Evolutionary conservation across 2,329 filamentous ascomycete species (phyloP).

Genomic region (Geoglossum cookeanum): DNA sequence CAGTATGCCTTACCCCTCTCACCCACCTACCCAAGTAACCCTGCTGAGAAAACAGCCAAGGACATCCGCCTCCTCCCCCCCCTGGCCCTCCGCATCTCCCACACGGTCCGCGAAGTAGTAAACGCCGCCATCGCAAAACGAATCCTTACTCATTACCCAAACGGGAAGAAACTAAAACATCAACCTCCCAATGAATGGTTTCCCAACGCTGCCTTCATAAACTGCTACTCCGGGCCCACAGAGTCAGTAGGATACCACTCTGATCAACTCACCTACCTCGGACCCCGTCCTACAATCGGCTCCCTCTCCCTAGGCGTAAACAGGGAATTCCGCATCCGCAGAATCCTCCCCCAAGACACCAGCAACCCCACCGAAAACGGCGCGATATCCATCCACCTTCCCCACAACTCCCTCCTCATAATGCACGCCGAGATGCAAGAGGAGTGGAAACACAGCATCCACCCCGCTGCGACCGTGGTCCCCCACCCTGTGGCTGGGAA

Average conservation of each 20-base stretch:
- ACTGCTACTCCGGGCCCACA: conserved; percentile 69
- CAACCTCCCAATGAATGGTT: conserved; percentile 58
- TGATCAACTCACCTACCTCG: conserved; percentile 84
- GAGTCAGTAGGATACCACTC: conserved; percentile 84
- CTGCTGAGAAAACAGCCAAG: conserved; percentile 19
- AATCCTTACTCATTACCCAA: conserved; percentile 48
- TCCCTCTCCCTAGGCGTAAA: conserved; percentile 79
- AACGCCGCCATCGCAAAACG: conserved; percentile 58
- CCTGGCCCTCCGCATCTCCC: conserved; percentile 49
- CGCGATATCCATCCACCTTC: conserved; percentile 81
- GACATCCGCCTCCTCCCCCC: conserved; percentile 63
- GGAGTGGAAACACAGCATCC: conserved; percentile 81
- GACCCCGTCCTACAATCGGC: conserved; percentile 73
- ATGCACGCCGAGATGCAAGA: conserved; percentile 99
- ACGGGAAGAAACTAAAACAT: conserved; percentile 52
- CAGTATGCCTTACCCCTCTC: conserved; percentile 22
- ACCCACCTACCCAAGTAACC: not conserved
- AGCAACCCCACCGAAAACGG: conserved; percentile 34
- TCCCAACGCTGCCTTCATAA: conserved; percentile 84
- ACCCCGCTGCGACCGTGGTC: conserved; percentile 55
- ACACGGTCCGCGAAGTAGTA: conserved; percentile 52
- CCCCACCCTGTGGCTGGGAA: conserved; percentile 69
- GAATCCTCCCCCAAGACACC: conserved; percentile 40
- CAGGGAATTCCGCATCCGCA: conserved; percentile 78
- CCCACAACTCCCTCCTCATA: conserved; percentile 79